Base-by-base conservation (phyloP, 148 eudicot species). In the Silene uniflora region DNA sequence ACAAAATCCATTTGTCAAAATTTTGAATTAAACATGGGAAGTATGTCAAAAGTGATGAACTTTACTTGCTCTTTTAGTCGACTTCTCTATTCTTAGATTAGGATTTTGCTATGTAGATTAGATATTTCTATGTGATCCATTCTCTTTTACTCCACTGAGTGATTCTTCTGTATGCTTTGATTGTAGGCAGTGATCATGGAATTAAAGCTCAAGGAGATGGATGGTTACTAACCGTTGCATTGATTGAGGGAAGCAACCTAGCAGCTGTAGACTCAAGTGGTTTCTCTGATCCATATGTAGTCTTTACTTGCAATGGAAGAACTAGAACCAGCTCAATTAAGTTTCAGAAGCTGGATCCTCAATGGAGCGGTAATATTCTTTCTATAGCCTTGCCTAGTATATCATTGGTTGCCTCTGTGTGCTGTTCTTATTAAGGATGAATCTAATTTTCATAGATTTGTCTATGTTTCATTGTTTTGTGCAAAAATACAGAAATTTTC, bases 171-270 rank as follows among this genome's bases (percentile, higher is more conserved):
- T 82, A 56, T 55, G 71, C 78, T 54, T 17, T 69, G 59, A 81
- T 59, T 76, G 65, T 76, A 95, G 98, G 89, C 55, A 88, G 87
- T 75, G 99, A 95, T 79, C 99, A 92, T 78, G 98, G 99, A 62
- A 59, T 92, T 58, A 92, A 92, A 88, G 99, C 97, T 77, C 88
- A 79, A 80, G 99, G 99, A 19, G 90, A 95, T 82, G 99, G 99
- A 63, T 95, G 99, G 99, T 79, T 95, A 83, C 89, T 95, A 49
- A 95, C 99, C 59, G 88, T 95, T 87, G 99, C 98, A 79, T 87
- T 95, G 82, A 85, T 95, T 76, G 97, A 92, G 85, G 99, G 96
- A 87, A 88, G 85, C 86, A 89, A 84, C 86, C 87, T 95, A 72
- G 92, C 96, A 64, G 91, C 97, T 66, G 97, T 95, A 64, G 99